A percentile compares a stretch with the other conserved stretches of the same genome.
phyloP scores from a whole-genome alignment of 1,284 basidiomycete genomes.

The Trichosporon sp. region DNA sequence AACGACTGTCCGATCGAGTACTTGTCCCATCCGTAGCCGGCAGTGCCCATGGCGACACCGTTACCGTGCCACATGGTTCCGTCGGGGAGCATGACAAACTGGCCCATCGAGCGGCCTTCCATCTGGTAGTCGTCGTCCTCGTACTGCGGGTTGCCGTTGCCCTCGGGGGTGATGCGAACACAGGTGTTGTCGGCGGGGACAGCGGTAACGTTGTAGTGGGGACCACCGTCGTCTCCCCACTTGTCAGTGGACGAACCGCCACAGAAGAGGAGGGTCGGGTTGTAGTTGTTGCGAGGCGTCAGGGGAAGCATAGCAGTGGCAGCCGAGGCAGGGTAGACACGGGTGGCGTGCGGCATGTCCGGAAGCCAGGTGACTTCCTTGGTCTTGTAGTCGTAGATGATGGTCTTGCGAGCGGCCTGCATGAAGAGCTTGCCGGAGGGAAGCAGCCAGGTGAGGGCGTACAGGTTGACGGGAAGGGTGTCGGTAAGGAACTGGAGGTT shows the following conservation, averaged over 20 bases:
- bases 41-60: conserved; percentile 72
- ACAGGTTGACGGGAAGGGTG: conserved; percentile 87
- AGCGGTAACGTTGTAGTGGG: conserved; percentile 55
- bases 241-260: conserved; percentile 69
- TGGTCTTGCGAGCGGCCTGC: conserved; percentile 69
- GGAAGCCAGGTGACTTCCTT: conserved; percentile 47
- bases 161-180: conserved; percentile 71
- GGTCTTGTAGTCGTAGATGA: conserved; percentile 69
- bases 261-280: conserved; percentile 82
- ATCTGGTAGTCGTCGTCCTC: conserved; percentile 70
- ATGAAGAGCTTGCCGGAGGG: conserved; percentile 71
- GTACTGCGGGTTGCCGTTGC: conserved; percentile 62
- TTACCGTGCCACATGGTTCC: conserved; percentile 63
- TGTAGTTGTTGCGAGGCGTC: conserved; percentile 81
- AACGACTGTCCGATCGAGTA: conserved; percentile 54
- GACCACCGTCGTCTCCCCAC: conserved; percentile 54
- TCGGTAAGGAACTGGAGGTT: conserved; percentile 76
- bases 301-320: conserved; percentile 88
- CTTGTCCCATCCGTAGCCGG: conserved; percentile 58
- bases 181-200: conserved; percentile 56
- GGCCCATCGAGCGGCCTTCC: conserved; percentile 80
- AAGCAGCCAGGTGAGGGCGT: conserved; percentile 81
- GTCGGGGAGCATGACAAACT: conserved; percentile 59
- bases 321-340: conserved; percentile 91
- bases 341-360: conserved; percentile 64